A percentile compares a stretch with the other conserved stretches of the same genome.
Conservation (phyloP, 164 flowering plant genomes). For the Nelumbo lutea region DNA sequence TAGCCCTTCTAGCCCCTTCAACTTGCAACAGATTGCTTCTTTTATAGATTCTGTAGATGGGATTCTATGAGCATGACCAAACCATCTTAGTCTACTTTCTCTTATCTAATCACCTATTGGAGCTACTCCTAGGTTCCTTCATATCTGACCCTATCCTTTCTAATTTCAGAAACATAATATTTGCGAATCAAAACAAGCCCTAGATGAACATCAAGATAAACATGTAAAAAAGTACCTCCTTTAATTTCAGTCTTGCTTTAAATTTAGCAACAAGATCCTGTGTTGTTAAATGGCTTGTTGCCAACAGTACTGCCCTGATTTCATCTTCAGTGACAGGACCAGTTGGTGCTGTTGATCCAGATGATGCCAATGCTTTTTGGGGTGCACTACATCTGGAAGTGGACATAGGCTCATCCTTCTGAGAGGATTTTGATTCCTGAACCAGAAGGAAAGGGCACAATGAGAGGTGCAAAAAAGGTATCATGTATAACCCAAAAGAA, state of each 20-base stretch:
- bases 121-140: no score
- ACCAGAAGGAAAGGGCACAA: neutral
- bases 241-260: slow-evolving; percentile 54
- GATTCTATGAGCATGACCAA: no score
- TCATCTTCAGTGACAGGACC: slow-evolving; percentile 90
- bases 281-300: slow-evolving; percentile 69
- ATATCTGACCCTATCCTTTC: no score
- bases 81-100: no score
- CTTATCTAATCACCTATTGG: no score
- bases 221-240: slow-evolving; percentile 47
- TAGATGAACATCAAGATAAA: neutral
- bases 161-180: neutral
- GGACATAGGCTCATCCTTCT: slow-evolving; percentile 42
- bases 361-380: slow-evolving; percentile 32
- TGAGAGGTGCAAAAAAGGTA: neutral
- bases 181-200: neutral
- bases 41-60: no score
- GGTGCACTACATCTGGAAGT: slow-evolving; percentile 37
- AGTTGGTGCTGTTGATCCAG: slow-evolving; percentile 38
- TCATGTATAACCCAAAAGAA: neutral
- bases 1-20: no score
- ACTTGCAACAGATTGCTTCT: no score
- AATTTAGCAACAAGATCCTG: slow-evolving; percentile 86
- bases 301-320: slow-evolving; percentile 70
- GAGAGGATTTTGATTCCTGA: slow-evolving; percentile 55